Evolutionary conservation across 2,329 filamentous ascomycete species (phyloP), one percentile per base, ranked within the genome.

Genomic region (Cladophialophora immunda): DNA sequence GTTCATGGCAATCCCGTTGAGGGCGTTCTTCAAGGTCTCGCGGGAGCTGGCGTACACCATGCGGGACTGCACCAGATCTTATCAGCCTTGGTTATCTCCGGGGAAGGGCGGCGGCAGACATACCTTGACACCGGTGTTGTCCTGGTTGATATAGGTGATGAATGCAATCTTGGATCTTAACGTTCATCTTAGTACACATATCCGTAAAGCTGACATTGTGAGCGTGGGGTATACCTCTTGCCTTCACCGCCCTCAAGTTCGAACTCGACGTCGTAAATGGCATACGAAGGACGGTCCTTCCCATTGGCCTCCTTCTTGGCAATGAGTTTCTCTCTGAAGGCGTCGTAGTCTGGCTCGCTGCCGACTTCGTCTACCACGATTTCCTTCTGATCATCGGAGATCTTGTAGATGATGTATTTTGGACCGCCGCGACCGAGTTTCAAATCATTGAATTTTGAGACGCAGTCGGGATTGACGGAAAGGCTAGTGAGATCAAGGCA

Each of bases 371-470:
- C 82, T 70, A 84, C 76, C 65, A 83, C 81, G 62, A 84, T 80
- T 65, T 81, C 76, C 76, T 81, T 83, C 78, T 82, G 80, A 75
- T 83, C 77, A 71, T 84, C 82, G 70, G 81, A 75, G 72, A 84
- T 81, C 77, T 84, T 84, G 80, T 79, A 84, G 78, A 84, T 84
- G 72, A 84, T 82, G 77, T 75, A 84, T 77, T 84, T 84, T 72
- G 75, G 76, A 74, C 80, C 78, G 57, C 76, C 75, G 64, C 76
- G 77, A 74, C 78, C 79, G 74, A 82, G 78, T 72, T 81, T 81
- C 68, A 84, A 78, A 29, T 83, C 78, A 68, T 83, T 82, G 80
- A 81, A 83, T 65, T 75, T 73, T 55, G 72, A 76, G 69, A 83
- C 75, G 77, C 81, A 83, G 38, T 84, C 81, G 74, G 82, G 80